Evolutionary conservation across 495 filamentous ascomycete species (phyloP).

Genomic region (Xylaria telfairii): DNA sequence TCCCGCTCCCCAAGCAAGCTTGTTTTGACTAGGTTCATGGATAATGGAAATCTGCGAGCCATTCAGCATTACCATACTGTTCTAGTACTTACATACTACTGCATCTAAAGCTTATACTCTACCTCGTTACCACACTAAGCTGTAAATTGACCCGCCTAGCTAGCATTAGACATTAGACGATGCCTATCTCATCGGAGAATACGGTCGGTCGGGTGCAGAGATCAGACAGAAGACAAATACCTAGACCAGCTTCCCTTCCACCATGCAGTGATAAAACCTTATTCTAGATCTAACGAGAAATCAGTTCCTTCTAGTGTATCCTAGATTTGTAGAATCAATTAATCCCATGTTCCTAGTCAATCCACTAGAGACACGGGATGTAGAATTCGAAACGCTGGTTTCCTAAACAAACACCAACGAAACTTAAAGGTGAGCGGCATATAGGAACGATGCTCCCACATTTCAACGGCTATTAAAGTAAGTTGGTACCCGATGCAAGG

Average conservation of each 20-base stretch:
- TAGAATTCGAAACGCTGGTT: neutral
- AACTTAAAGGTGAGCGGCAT: neutral
- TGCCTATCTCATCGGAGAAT: neutral
- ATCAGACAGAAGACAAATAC: constrained; percentile 6
- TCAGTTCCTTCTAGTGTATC: neutral
- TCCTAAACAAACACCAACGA: neutral
- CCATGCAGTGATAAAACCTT: neutral
- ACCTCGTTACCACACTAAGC: constrained; percentile 1
- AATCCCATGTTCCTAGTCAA: neutral
- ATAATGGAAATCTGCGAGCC: neutral
- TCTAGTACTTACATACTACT: too few relatives aligned
- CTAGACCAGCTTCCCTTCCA: neutral
- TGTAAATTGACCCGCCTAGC: neutral
- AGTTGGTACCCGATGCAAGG: neutral
- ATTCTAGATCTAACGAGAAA: neutral
- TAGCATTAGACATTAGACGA: neutral
- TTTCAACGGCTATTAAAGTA: neutral
- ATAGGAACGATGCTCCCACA: neutral
- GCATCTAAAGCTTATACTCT: too few relatives aligned
- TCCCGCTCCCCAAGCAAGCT: neutral
- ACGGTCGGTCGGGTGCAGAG: neutral
- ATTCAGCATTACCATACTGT: neutral
- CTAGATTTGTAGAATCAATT: neutral
- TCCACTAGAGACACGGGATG: neutral
- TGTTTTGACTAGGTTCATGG: neutral